A percentile compares a stretch with the other conserved stretches of the same genome.
Evolutionary conservation across 2,329 filamentous ascomycete species (phyloP).

Genomic region (Fusarium subglutinans): DNA sequence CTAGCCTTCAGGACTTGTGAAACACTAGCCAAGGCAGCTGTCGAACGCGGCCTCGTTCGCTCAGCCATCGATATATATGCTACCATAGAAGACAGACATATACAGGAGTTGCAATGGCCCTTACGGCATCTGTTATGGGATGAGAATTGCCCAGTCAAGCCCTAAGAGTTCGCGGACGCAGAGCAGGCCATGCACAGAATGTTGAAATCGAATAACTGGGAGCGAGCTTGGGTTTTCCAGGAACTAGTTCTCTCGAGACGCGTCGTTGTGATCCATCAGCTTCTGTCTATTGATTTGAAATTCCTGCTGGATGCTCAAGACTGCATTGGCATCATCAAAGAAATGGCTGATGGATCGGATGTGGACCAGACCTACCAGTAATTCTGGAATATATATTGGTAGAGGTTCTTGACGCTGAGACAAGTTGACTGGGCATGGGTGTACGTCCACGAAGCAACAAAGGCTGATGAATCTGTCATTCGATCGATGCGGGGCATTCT

Average conservation of each 20-base stretch:
- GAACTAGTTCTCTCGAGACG: not conserved
- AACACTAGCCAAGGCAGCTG: not conserved
- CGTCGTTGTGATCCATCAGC: not conserved
- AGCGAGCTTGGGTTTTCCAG: constrained; percentile 8
- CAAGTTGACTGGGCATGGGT: not conserved
- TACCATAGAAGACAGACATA: not conserved
- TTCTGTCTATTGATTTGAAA: not conserved
- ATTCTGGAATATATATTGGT: not conserved
- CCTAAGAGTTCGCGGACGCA: not conserved
- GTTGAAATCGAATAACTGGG: not conserved
- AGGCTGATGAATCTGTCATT: not conserved
- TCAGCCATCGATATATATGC: not conserved
- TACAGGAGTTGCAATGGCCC: not conserved
- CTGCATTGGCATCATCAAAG: not conserved
- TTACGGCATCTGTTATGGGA: not conserved
- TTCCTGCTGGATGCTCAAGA: not conserved
- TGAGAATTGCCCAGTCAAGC: not conserved
- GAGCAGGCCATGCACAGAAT: not conserved
- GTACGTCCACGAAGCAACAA: accelerated
- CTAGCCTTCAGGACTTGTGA: not conserved
- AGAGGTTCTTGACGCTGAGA: not conserved
- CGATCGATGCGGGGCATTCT: not conserved
- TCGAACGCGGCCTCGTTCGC: not conserved
- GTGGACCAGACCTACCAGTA: not conserved
- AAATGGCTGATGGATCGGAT: not conserved